Evolutionary conservation across 2,329 filamentous ascomycete genomes (phyloP).

Genomic region (Penicillium sp.): DNA sequence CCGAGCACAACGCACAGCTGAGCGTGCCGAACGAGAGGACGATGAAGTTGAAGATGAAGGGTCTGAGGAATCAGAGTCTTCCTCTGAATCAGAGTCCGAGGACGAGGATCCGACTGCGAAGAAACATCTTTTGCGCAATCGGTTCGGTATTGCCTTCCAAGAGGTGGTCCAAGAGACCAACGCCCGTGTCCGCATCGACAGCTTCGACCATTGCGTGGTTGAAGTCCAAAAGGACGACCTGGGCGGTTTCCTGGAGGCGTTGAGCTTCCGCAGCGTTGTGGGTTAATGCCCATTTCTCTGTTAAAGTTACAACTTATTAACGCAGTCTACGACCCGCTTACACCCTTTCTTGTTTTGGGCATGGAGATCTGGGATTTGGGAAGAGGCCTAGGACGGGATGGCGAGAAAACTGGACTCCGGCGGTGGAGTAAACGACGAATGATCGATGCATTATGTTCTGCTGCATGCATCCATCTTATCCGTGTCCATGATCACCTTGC

Average conservation of each 20-base stretch:
- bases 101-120: constrained; percentile 59
- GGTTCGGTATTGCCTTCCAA: constrained; percentile 93
- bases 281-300: constrained; percentile 42
- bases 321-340: constrained; percentile 31
- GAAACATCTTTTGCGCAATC: constrained; percentile 77
- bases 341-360: constrained; percentile 17
- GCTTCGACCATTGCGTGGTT: constrained; percentile 95
- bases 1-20: constrained; percentile 60
- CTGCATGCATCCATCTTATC: constrained; percentile 24
- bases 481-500: constrained; percentile 20
- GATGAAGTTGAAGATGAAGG: constrained; percentile 60
- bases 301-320: constrained; percentile 18
- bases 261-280: constrained; percentile 89
- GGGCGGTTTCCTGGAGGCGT: constrained; percentile 82
- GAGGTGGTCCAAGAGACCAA: constrained; percentile 92
- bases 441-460: constrained; percentile 21
- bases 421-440: constrained; percentile 20
- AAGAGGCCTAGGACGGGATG: constrained; percentile 17
- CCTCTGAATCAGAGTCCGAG: constrained; percentile 58
- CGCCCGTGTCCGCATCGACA: constrained; percentile 87
- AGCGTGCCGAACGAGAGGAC: constrained; percentile 53
- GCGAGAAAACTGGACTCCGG: constrained; percentile 17
- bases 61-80: constrained; percentile 65
- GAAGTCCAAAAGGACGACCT: constrained; percentile 98
- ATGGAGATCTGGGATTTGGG: constrained; percentile 13